A percentile compares a stretch with the other conserved stretches of the same genome.
These are phyloP conservation scores for Oidiodendron maius DNA, from an alignment of 495 filamentous ascomycete species.

Conservation along the genomic window DNA sequence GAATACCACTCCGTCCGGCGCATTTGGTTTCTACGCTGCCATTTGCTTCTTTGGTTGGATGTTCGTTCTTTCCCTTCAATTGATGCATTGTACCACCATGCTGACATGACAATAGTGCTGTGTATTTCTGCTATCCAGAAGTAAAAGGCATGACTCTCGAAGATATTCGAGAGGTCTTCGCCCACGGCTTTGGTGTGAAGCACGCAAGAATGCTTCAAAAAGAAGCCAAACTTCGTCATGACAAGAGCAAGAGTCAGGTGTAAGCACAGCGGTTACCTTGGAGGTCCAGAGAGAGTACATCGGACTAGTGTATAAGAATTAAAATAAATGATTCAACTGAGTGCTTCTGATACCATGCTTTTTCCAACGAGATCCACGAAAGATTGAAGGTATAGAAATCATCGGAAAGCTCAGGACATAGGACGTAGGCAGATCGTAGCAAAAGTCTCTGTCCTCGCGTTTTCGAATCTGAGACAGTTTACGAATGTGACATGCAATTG, in stretches of 20 bases:
- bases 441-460: too few relatives aligned
- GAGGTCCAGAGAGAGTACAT: too few relatives aligned
- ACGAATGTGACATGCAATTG: too few relatives aligned
- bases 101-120: conserved; percentile 13
- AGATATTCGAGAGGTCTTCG: conserved; percentile 42
- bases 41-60: conserved; percentile 43
- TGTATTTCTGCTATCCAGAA: conserved; percentile 47
- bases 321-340: too few relatives aligned
- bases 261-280: too few relatives aligned
- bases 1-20: conserved; percentile 38
- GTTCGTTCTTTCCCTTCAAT: background rate
- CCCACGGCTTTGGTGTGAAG: conserved; percentile 39
- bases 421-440: too few relatives aligned
- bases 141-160: conserved; percentile 42
- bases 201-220: conserved; percentile 33
- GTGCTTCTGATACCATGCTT: too few relatives aligned
- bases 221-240: conserved; percentile 13
- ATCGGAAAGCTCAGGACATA: too few relatives aligned
- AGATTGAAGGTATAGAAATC: too few relatives aligned
- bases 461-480: too few relatives aligned
- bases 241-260: conserved; percentile 10
- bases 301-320: too few relatives aligned
- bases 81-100: background rate
- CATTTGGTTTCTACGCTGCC: conserved; percentile 47
- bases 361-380: too few relatives aligned